Evolutionary conservation across 2,329 filamentous ascomycete species (phyloP), one percentile per base, ranked within the genome.

Genomic region (Penicillium sp.): DNA sequence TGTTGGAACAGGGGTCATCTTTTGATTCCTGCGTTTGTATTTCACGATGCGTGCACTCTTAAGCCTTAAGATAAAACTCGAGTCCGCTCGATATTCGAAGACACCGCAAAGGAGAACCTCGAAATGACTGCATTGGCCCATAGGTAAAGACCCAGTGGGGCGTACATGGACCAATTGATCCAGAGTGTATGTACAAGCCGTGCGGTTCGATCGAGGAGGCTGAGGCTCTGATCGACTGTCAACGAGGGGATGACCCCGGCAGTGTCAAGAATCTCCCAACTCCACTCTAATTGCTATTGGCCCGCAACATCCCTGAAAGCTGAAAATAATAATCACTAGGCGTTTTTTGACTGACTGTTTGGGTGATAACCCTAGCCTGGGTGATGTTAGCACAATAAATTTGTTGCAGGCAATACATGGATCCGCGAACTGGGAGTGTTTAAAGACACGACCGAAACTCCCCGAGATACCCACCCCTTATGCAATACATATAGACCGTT

Each of bases 221-320:
- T 49, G 47, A 49, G 46, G 46, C 46, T 49, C 47, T 49, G 41
- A 39, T 46, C 41, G 29, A 39, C 46, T 39, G 6, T 22, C 22
- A 27, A 25, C 18, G 34, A 12, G 11, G 37, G 35, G n/a, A 22
- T 22, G 34, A 46, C 35, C 35, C 40, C 40, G 25, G 35, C 34
- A 41, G 41, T 14, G 33, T 18, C 10, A 4, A 37, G 39, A 49
- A 25, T 45, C 35, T 34, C 41, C 34, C 14, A 38, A 27, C 35
- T 16, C 14, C 6, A n/a, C 35, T 14, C 16, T 2, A n/a, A 37
- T 43, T 3, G 10, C 4, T 41, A 28, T 36, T 35, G 14, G 29
- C 34, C 14, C n/a, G 12, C n/a, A 7, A 22, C 4, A 39, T 39
- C 41, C 35, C 12, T 29, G 35, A 16, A 18, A 29, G 10, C 9